Evolutionary conservation across 768 basidiomycete species (phyloP), one percentile per base, ranked within the genome.

Genomic region (Mycena belliarum): DNA sequence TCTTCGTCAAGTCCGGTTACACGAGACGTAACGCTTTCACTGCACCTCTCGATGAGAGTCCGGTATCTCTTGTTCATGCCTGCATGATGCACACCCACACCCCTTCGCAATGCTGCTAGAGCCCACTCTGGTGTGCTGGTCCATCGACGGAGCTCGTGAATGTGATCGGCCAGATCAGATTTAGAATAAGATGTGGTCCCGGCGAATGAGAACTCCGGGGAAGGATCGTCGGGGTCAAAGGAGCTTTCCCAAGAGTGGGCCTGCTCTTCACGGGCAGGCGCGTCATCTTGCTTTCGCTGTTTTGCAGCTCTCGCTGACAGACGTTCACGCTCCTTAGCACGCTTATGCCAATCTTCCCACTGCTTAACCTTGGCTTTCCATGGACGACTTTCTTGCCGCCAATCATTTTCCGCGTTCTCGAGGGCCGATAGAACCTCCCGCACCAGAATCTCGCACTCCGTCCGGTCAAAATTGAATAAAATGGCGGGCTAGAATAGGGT

Each of bases 21-120:
- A 26, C 21, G 26, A 52, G 6, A 25, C n/a, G 6, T 18, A 10
- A 21, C 3, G 37, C 41, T 3, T 28, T 2, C 44, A 32, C 29
- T 6, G 6, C 57, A 82, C 83, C 80, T 81, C 75, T 88, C 85
- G 0, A 88, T 74, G 0, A 85, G 60, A 43, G 75, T 74, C 40
- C 86, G 70, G 65, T 89, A 89, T 1, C 69, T 69, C 65, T 80
- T 85, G 59, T 82, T 81, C 86, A 90, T 86, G 21, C 88, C 88
- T 10, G 83, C 64, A 67, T 89, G 88, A 63, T 90, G 88, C 12
- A 90, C 79, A 0, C 81, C 88, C 26, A 90, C 80, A 28, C 88
- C 88, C 29, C 88, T 74, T 47, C 69, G 67, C 46, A 90, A 69
- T 7, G 82, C 83, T 12, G 52, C 57, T 24, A 84, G 49, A 6